A percentile compares a stretch with the other conserved stretches of the same genome.
phyloP scores from a whole-genome alignment of 2,329 filamentous ascomycete genomes.

The Penicillium griseofulvum region DNA sequence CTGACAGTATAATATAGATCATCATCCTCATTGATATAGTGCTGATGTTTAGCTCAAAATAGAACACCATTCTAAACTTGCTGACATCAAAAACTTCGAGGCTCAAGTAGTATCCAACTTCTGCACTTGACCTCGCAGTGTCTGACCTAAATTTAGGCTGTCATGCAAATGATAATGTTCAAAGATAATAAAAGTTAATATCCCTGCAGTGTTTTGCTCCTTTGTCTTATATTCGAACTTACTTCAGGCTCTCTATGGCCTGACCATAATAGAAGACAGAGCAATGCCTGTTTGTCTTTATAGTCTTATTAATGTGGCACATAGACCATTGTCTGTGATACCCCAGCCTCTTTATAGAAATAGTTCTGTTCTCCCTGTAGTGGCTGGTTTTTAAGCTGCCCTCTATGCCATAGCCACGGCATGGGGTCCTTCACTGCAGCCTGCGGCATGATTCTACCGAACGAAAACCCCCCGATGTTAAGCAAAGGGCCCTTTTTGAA shows the following conservation, averaged over 20 bases:
- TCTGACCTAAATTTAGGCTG: slow-evolving; percentile 5
- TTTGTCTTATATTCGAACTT: slow-evolving; percentile 1
- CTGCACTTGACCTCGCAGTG: not conserved
- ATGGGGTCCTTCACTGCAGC: not conserved
- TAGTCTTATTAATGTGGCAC: not conserved
- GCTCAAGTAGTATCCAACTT: not conserved
- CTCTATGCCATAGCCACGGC: not conserved
- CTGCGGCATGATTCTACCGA: not conserved
- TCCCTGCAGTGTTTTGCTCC: not conserved
- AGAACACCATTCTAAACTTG: not conserved
- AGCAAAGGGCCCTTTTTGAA: not conserved
- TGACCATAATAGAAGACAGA: not conserved
- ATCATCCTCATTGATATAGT: not conserved
- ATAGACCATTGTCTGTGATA: not conserved
- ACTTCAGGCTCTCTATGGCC: not conserved
- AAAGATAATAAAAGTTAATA: not conserved
- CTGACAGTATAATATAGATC: not conserved
- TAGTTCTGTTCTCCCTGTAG: not conserved
- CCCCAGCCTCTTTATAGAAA: not conserved
- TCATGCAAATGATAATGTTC: not conserved
- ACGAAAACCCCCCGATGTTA: not conserved
- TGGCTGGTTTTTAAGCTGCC: not conserved
- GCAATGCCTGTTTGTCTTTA: not conserved
- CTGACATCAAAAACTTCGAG: not conserved
- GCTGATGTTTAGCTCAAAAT: not conserved